Percentiles rank a stretch among this genome's conserved stretches.
Conservation (phyloP, 176 grass and related monocot genomes). For the Aegilops sharonensis region DNA sequence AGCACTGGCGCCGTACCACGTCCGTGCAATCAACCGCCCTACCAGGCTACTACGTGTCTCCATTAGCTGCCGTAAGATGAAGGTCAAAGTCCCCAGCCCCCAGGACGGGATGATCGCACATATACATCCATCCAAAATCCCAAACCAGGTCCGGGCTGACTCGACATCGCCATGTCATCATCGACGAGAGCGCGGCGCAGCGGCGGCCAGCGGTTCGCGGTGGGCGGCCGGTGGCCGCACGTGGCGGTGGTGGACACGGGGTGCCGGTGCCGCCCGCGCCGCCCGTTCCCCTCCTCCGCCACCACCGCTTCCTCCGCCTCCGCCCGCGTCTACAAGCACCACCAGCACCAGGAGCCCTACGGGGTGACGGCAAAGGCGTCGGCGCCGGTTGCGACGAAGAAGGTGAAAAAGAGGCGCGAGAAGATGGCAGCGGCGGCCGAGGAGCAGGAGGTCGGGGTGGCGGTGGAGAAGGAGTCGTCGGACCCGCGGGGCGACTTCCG, state of each 20-base stretch:
- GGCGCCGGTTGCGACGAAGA: background rate
- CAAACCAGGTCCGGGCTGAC: background rate
- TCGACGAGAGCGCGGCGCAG: slow-evolving; percentile 12
- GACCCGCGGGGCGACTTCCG: slow-evolving; percentile 79
- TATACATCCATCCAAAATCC: background rate
- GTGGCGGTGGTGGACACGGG: slow-evolving; percentile 40
- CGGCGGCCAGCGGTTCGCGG: slow-evolving; percentile 33
- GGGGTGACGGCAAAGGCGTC: background rate
- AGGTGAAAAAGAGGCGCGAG: slow-evolving; percentile 1
- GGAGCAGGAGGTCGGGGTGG: slow-evolving; percentile 49
- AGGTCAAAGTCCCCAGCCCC: background rate
- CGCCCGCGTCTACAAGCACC: background rate
- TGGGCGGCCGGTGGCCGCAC: slow-evolving; percentile 12
- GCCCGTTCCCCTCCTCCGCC: slow-evolving; percentile 1
- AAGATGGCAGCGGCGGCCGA: background rate
- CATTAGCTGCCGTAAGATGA: background rate
- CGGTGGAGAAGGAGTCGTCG: slow-evolving; percentile 93
- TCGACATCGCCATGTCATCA: slow-evolving; percentile 4
- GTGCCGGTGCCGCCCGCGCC: slow-evolving; percentile 45
- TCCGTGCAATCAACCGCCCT: background rate
- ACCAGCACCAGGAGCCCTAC: background rate
- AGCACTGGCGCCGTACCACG: background rate
- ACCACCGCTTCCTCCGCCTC: background rate
- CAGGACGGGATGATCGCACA: background rate
- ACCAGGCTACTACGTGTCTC: background rate